Base-by-base conservation (phyloP, 805 yeast species). In the Saccharomycopsis sp. region DNA sequence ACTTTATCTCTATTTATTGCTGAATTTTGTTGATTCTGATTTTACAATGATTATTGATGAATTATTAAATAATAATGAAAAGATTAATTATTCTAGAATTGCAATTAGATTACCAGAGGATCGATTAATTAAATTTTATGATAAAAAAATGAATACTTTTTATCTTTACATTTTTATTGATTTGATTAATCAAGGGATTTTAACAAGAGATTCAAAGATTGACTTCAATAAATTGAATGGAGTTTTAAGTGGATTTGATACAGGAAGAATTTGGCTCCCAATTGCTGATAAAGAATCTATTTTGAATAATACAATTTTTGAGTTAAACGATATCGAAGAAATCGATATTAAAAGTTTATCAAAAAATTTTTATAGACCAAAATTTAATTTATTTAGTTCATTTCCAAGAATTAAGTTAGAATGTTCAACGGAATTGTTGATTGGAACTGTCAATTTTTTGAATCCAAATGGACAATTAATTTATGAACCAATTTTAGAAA, bases 121-220 rank as follows among this genome's bases (percentile, higher is more conserved):
- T 36, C 69, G 96, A 44, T 54, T 74, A 0, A 62, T 69, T 5
- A 56, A 73, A 49, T 54, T 69, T 53, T 64, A 85, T 45, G 54
- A 62, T 33, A 66, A 70, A 12, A 54, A 61, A 21, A 61, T 64
- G 12, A 52, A 67, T 1, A 57, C 85, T 1, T 76, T 73, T 41
- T 87, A 82, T 39, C 60, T 89, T 12, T 80, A 78, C 53, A 81
- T 87, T 8, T 78, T 66, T 52, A 81, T 78, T 14, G 94, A 83
- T 48, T 61, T 79, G 46, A 50, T 57, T 21, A 56, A 53, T 31
- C 51, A 51, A 25, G 59, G 58, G 3, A 25, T 59, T n/a, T 21
- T 60, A 12, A n/a, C 39, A 12, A n/a, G n/a, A n/a, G n/a, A n/a
- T n/a, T n/a, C n/a, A n/a, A n/a, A n/a, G n/a, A n/a, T n/a, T n/a